Evolutionary conservation across 441 rosid species (phyloP).

Genomic region (Brassica hybrid): DNA sequence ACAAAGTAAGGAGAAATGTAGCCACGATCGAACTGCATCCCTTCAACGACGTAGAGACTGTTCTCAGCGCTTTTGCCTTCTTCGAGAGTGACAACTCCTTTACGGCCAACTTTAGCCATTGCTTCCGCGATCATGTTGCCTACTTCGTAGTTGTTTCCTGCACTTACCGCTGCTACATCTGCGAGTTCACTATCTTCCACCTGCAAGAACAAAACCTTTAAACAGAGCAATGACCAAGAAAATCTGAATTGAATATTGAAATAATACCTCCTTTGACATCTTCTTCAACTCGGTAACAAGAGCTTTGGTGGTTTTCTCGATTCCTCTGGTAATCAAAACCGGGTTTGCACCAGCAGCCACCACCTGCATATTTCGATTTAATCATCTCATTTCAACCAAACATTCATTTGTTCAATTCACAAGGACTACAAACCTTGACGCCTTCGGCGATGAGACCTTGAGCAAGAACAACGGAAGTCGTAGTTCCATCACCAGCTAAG

Average conservation of each 20-base stretch:
- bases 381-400: too few relatives aligned
- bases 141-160: constrained; percentile 67
- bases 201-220: constrained; percentile 48
- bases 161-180: constrained; percentile 98
- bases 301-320: constrained; percentile 87
- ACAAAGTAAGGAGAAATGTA: constrained; percentile 94
- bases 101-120: constrained; percentile 85
- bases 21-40: constrained; percentile 97
- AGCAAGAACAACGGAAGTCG: constrained; percentile 97
- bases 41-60: constrained; percentile 89
- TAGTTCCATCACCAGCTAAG: constrained; percentile 97
- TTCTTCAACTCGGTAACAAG: constrained; percentile 74
- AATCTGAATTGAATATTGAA: too few relatives aligned
- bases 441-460: constrained; percentile 98
- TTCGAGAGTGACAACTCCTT: constrained; percentile 95
- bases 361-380: constrained; percentile 49
- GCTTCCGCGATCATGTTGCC: constrained; percentile 95
- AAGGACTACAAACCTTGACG: constrained; percentile 60
- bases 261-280: constrained; percentile 91
- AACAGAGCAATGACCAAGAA: too few relatives aligned
- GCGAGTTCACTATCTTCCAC: constrained; percentile 98
- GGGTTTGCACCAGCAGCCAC: constrained; percentile 98
- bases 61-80: constrained; percentile 96
- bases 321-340: constrained; percentile 85
- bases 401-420: too few relatives aligned